Evolutionary conservation across 2,329 filamentous ascomycete species (phyloP), one percentile per base, ranked within the genome.

Genomic region (Thielaviopsis punctulata): DNA sequence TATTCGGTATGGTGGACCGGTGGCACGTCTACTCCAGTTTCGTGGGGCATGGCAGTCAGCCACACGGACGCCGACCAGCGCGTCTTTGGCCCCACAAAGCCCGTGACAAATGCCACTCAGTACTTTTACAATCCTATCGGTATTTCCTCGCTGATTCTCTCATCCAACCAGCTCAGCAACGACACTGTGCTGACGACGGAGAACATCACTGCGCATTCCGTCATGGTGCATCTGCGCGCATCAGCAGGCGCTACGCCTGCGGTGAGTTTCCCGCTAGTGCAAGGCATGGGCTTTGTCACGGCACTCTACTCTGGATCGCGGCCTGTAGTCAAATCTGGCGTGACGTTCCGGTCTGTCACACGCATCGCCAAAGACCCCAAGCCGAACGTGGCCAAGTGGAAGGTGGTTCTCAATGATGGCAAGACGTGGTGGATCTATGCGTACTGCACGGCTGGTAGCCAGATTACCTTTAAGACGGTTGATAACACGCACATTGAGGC

Each of bases 271-370:
- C 88, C 89, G 0, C 62, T 95, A 7, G 79, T 94, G 0, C 90
- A 96, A 62, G 92, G 92, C 10, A 92, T 93, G 79, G 82, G 79
- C 0, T 94, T 88, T 59, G 71, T 95, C 18, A 95, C 89, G 4
- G 89, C 73, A 0, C 65, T 84, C 18, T 96, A 89, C 65, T 73
- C 72, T 51, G 78, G 79, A 25, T 72, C 79, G 0, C 80, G 78
- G 7, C 90, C 90, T 0, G 62, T 81, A 3, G 73, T 96, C 44
- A 80, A 89, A 59, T 83, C 81, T 21, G 80, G 79, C 1, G 75
- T 92, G 1, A 83, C 82, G 55, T 93, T 90, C 69, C 73, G 73
- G 53, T 79, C 73, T 18, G 70, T 95, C 47, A 79, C 75, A 33
- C 73, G 72, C 33, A 65, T 75, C 1, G 66, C 68, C 9, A 70